Base-by-base conservation (phyloP, 2,329 filamentous ascomycete genomes). In the Ceratocystis destructans region DNA sequence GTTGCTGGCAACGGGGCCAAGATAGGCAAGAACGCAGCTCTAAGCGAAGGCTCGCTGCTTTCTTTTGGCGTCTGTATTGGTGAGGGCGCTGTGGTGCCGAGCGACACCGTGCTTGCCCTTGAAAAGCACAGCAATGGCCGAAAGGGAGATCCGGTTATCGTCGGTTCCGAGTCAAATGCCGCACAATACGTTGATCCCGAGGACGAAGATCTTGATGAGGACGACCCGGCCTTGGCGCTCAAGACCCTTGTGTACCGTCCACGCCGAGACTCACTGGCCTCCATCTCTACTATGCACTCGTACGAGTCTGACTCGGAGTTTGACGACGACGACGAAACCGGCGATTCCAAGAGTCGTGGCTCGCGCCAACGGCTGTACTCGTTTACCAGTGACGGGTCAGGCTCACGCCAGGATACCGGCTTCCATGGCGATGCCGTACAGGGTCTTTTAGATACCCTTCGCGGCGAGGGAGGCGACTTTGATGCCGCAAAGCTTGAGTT, bases 381-480 rank as follows among this genome's bases (percentile, higher is more conserved):
- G 59, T 90, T 92, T 72, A 82, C 87, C 50, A 91, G 88, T 0
- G 83, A 88, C 59, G 82, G 86, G 70, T 89, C 87, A 0, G 84
- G 85, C 17, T 82, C 84, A 64, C 80, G 80, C 37, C 77, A 76
- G 67, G 76, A 75, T 67, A 76, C 74, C 69, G 74, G 85, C 67
- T 97, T 97, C 81, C 89, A 96, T 74, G 82, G 87, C 69, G 93
- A 96, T 72, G 93, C 93, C 31, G 89, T 93, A 2, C 81, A 86
- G 70, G 93, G 90, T 68, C 83, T 97, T n/a, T 82, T 92, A 69
- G 92, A 96, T 72, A 89, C 90, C 28, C 80, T 97, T 53, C 87
- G 88, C 64, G 87, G 86, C 25, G 84, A 86, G 12, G 83, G 84
- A 15, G 83, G 85, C 10, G 89, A 95, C 73, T 94, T 96, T 69